Conservation (phyloP, 768 basidiomycete species). For the Gyrodon lividus region DNA sequence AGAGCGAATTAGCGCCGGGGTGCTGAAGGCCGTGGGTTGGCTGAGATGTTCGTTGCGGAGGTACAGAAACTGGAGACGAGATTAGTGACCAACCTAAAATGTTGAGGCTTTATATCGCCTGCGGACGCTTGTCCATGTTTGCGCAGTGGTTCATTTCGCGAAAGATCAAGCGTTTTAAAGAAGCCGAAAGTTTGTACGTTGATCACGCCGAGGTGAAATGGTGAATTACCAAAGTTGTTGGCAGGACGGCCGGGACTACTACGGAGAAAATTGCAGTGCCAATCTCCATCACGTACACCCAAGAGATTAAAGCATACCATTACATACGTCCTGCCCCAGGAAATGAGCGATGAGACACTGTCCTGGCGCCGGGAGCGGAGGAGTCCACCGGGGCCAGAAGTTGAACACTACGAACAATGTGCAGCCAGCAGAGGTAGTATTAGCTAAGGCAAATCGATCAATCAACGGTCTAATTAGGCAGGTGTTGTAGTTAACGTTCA, state of each 20-base stretch:
- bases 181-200: background rate
- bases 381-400: background rate
- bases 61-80: background rate
- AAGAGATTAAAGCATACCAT: background rate
- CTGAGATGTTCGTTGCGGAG: background rate
- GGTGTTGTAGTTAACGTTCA: background rate
- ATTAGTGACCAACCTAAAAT: background rate
- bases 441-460: background rate
- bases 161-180: background rate
- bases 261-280: background rate
- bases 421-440: too few species aligned
- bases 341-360: background rate
- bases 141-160: slow-evolving; percentile 6
- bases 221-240: too few species aligned
- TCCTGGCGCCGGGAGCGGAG: background rate
- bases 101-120: slow-evolving; percentile 18
- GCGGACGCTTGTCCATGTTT: slow-evolving; percentile 24
- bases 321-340: background rate
- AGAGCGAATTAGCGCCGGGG: slow-evolving; percentile 14
- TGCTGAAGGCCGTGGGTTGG: slow-evolving; percentile 2
- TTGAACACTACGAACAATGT: background rate
- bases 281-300: background rate
- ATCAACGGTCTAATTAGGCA: background rate
- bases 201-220: background rate
- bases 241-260: background rate